Base-by-base conservation (phyloP, 441 rosid genomes). In the Gossypium schwendimanii region DNA sequence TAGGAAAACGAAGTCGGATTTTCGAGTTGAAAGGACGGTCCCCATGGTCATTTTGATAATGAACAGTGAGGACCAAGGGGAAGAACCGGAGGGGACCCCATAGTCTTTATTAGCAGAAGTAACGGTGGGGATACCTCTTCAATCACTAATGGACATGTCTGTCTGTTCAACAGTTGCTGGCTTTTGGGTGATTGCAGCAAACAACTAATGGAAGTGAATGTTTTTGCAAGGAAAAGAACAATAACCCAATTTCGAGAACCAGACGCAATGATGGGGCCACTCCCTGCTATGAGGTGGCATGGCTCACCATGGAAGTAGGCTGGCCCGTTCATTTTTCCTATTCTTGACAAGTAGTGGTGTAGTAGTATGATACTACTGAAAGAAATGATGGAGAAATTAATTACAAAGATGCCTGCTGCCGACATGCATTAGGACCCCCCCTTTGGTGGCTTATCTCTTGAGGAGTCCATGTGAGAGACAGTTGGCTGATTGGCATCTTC, bases 401-500 rank as follows among this genome's bases (percentile, higher is more conserved):
- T 69, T 33, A 33, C 21, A 20, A 36, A 20, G 21, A 53, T 54
- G 63, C 69, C 53, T 28, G 36, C 63, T 31, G 63, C 36, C 62
- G 62, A 17, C 60, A 72, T 39, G 64, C 39, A 50, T 28, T 14
- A 59, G 76, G 75, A 33, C 73, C 61, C 31, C 80, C 81, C 66
- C 26, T 64, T 62, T 9, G 7, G 44, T 50, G 2, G 52, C 74
- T 28, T 44, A 33, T 55, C 67, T 70, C 54, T 31, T 36, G 61
- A 26, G 59, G 44, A 73, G 2, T 62, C 78, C 83, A 79, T 79
- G 81, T 84, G 82, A 71, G 47, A 53, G 69, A 78, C 79, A 41
- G 76, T 78, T 66, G 79, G 69, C 77, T 65, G 31, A 75, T 78
- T 62, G 79, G 69, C 77, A 69, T 45, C 69, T 55, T 52, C 47